phyloP scores from a whole-genome alignment of 371 early-diverging fungal genomes.

The Mortierella sp. region DNA sequence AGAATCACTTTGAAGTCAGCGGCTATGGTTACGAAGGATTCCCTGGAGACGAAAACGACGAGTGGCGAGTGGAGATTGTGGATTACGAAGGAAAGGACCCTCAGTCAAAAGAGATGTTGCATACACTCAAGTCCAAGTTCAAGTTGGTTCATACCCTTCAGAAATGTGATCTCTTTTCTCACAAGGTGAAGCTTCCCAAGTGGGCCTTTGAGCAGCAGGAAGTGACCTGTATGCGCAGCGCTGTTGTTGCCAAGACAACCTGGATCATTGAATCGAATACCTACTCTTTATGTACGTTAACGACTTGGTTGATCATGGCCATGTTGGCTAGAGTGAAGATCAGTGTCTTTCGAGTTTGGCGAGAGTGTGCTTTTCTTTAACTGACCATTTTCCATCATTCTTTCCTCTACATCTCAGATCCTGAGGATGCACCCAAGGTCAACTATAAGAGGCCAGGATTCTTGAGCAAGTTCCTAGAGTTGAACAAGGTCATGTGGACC shows the following conservation, averaged over 20 bases:
- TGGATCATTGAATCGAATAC: conserved; percentile 71
- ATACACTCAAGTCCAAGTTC: conserved; percentile 73
- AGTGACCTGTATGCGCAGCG: conserved; percentile 84
- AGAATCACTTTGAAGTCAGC: conserved; percentile 89
- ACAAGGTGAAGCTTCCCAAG: conserved; percentile 84
- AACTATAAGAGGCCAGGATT: conserved; percentile 71
- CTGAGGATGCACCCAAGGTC: conserved; percentile 60
- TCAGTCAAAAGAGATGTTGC: conserved; percentile 60
- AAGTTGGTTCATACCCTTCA: conserved; percentile 77
- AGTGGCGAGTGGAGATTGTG: conserved; percentile 79
- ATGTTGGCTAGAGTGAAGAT: too few species aligned
- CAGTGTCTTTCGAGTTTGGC: too few species aligned
- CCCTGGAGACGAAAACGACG: conserved; percentile 72
- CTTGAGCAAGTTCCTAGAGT: conserved; percentile 86
- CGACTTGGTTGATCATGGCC: too few species aligned
- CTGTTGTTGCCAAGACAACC: conserved; percentile 67
- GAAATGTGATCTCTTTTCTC: conserved; percentile 82
- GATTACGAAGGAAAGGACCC: conserved; percentile 63
- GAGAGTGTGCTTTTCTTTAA: too few species aligned
- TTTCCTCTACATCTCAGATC: conserved; percentile 58
- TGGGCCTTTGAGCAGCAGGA: conserved; percentile 98
- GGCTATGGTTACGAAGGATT: conserved; percentile 66
- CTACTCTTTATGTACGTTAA: conserved; percentile 57
- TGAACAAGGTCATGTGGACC: conserved; percentile 88
- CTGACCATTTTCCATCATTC: too few species aligned